Base-by-base conservation (phyloP, 139 green algal genomes). In the Picochlorum sp. region DNA sequence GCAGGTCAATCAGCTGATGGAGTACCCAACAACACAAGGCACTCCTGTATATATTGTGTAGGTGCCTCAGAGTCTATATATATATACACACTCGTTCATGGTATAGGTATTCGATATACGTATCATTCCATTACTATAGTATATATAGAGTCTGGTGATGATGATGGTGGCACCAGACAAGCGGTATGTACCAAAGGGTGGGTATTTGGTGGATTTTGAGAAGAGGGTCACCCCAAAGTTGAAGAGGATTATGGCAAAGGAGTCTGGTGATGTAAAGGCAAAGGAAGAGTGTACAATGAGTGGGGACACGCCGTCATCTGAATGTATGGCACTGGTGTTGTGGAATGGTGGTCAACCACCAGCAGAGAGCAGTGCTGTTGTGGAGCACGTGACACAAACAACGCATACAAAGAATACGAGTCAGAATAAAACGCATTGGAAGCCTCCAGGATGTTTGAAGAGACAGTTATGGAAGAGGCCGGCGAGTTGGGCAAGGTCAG, bases 171-270 rank as follows among this genome's bases (percentile, higher is more conserved):
- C 61, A 2, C 23, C 47, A 8, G 62, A 55, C 5, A 57, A 62
- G 14, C 60, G 71, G 8, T 84, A 84, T 45, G 62, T 83, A 15
- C 77, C 77, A 5, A 72, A 55, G 4, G 77, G 77, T 14, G 77
- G 77, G 16, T 65, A 70, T 4, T 20, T 81, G 4, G 60, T 78
- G 37, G 66, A 77, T 55, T 69, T 68, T 28, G 38, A 24, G 37
- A 57, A 21, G 13, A 49, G 44, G 54, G 6, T 21, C 11, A 54
- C 47, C 1, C 47, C 47, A 8, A 54, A 54, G 47, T 26, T 54
- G 47, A 41, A 41, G 34, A 41, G 34, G 34, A 14, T 41, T 41
- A 41, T 41, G 34, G 34, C 1, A 41, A 41, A 41, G 34, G 34
- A 41, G 34, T 41, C 34, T 41, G 34, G 34, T 41, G 8, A 9